These are phyloP conservation scores for Xylariaceae sp. DNA, from an alignment of 2,329 filamentous ascomycete species.

Conservation along the genomic window DNA sequence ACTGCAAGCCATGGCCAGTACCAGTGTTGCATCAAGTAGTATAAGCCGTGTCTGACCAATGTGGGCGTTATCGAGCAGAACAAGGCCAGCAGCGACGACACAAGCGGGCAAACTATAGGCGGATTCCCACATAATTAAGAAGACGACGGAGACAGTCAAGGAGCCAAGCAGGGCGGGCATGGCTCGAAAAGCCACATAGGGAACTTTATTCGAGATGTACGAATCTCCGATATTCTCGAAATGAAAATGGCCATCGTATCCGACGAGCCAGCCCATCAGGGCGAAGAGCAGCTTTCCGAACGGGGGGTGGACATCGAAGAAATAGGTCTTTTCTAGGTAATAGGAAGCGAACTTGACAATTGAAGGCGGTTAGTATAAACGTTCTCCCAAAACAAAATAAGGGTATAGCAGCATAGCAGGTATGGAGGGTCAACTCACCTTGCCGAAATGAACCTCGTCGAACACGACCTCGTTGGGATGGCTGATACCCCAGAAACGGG, in stretches of 20 bases:
- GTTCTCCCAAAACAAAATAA: neutral
- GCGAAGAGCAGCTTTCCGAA: constrained; percentile 98
- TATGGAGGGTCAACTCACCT: constrained; percentile 55
- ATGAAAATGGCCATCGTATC: constrained; percentile 93
- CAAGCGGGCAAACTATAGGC: constrained; percentile 94
- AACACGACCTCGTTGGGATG: constrained; percentile 97
- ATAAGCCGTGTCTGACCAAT: constrained; percentile 95
- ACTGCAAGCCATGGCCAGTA: constrained; percentile 94
- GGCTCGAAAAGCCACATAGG: constrained; percentile 91
- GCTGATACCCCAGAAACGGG: constrained; percentile 91
- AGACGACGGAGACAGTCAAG: constrained; percentile 87
- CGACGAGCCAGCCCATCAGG: constrained; percentile 93
- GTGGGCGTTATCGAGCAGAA: constrained; percentile 96
- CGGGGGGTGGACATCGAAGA: constrained; percentile 98
- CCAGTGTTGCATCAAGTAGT: constrained; percentile 85
- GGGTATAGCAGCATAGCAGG: neutral
- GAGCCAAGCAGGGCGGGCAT: constrained; percentile 89
- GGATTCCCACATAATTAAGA: constrained; percentile 99
- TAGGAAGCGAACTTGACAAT: constrained; percentile 59
- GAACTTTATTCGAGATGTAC: constrained; percentile 94
- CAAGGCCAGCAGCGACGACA: constrained; percentile 73
- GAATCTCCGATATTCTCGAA: constrained; percentile 99
- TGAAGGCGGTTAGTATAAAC: constrained; percentile 14
- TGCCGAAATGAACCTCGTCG: constrained; percentile 98
- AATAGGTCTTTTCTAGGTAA: constrained; percentile 95